These are phyloP conservation scores for Diplotaxis tenuifolia DNA, from an alignment of 345 rosid species.

Conservation along the genomic window DNA sequence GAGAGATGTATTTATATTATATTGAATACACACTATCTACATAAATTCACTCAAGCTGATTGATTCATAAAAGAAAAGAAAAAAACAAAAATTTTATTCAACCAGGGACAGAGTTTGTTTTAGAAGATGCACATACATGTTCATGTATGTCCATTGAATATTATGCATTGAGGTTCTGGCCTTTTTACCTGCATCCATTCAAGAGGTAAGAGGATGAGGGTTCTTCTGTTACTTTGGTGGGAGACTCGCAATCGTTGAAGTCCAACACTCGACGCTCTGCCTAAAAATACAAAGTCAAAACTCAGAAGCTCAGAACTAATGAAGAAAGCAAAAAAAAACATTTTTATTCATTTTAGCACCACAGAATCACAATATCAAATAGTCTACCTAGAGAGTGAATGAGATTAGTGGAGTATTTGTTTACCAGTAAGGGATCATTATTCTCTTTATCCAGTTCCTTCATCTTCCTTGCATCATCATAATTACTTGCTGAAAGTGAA, in stretches of 20 bases:
- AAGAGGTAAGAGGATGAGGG: constrained; percentile 60
- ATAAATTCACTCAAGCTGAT: constrained; percentile 21
- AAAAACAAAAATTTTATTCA: not conserved
- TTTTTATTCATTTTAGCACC: not conserved
- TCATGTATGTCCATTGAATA: constrained; percentile 16
- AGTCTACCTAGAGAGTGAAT: not conserved
- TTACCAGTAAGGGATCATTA: constrained; percentile 32
- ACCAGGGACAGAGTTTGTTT: constrained; percentile 9
- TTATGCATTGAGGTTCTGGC: constrained; percentile 8
- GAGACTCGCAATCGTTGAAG: constrained; percentile 91
- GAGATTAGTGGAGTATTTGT: not conserved
- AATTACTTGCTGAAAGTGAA: constrained; percentile 39
- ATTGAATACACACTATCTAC: constrained; percentile 29
- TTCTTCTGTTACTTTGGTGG: constrained; percentile 49
- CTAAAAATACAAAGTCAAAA: constrained; percentile 26
- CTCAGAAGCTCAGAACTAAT: not conserved
- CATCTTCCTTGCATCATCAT: constrained; percentile 45
- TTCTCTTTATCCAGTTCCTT: constrained; percentile 46
- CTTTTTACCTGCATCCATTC: constrained; percentile 42
- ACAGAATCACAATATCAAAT: not conserved
- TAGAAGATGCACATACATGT: constrained; percentile 24
- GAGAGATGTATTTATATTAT: constrained; percentile 13
- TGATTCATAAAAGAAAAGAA: not conserved
- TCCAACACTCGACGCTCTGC: constrained; percentile 77
- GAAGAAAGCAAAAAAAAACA: not conserved